Evolutionary conservation across 805 yeast genomes (phyloP).

Genomic region (Yamadazyma paraphyllophila): DNA sequence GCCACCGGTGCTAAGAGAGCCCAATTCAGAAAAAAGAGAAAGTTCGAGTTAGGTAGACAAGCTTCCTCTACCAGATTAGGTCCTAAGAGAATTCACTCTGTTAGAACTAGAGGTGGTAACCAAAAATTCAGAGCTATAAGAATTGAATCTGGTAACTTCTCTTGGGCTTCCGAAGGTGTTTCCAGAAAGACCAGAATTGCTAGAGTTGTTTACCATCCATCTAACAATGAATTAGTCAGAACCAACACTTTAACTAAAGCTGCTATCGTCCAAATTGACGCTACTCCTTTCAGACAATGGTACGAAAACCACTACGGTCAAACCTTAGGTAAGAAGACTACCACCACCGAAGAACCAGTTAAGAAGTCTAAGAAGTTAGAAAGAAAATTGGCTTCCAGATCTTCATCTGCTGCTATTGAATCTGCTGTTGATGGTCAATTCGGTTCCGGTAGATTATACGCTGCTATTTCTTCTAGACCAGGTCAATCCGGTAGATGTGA

Average conservation of each 20-base stretch:
- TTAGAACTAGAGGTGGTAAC: slow-evolving; percentile 99
- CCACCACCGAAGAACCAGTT: slow-evolving; percentile 50
- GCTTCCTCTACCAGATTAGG: slow-evolving; percentile 99
- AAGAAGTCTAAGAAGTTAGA: slow-evolving; percentile 75
- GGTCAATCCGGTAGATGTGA: slow-evolving; percentile 99
- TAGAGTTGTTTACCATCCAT: slow-evolving; percentile 98
- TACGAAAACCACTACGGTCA: slow-evolving; percentile 98
- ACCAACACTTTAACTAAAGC: slow-evolving; percentile 99
- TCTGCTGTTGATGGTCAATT: slow-evolving; percentile 92
- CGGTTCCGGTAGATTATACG: slow-evolving; percentile 98
- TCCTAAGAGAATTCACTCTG: slow-evolving; percentile 97
- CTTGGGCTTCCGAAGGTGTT: slow-evolving; percentile 99
- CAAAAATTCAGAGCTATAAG: slow-evolving; percentile 99
- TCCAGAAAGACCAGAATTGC: slow-evolving; percentile 99
- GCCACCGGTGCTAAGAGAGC: slow-evolving; percentile 99
- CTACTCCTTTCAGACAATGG: slow-evolving; percentile 99
- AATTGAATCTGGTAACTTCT: slow-evolving; percentile 98
- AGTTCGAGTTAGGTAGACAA: slow-evolving; percentile 99
- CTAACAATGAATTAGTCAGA: slow-evolving; percentile 99
- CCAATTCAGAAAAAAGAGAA: slow-evolving; percentile 99
- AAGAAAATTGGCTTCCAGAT: slow-evolving; percentile 93
- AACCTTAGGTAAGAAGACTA: slow-evolving; percentile 70
- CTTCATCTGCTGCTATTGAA: slow-evolving; percentile 81
- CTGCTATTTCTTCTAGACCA: slow-evolving; percentile 98
- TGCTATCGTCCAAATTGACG: slow-evolving; percentile 99